Conservation (phyloP, 352 stramenopile genomes). For the Phytopythium cucurbitacearum region DNA sequence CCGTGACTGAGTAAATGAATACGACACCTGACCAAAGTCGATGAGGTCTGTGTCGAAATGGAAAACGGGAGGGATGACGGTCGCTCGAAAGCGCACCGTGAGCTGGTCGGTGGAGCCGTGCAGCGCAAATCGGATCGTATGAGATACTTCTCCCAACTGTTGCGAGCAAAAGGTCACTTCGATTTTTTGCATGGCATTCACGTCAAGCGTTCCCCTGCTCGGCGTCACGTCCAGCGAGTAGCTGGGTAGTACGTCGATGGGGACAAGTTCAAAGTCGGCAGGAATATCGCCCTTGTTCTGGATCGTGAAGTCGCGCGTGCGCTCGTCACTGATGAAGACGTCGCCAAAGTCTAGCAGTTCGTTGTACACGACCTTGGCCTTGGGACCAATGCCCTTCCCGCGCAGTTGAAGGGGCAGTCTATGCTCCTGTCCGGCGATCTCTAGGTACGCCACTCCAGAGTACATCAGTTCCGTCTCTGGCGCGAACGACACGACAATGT, state of each 20-base stretch:
- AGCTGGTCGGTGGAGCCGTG: constrained; percentile 86
- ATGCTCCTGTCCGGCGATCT: constrained; percentile 86
- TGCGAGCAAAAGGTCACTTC: constrained; percentile 85
- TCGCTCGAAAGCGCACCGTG: constrained; percentile 78
- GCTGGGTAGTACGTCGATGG: constrained; percentile 27
- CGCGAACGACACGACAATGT: constrained; percentile 90
- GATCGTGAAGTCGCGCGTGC: constrained; percentile 88
- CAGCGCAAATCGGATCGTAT: constrained; percentile 83
- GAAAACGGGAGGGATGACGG: constrained; percentile 92
- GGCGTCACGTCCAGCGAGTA: constrained; percentile 44
- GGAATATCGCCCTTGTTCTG: constrained; percentile 94
- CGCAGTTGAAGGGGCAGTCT: constrained; percentile 88
- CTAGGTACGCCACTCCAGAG: constrained; percentile 78
- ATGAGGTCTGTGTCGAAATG: constrained; percentile 88
- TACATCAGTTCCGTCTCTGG: constrained; percentile 82
- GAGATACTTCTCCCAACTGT: constrained; percentile 83
- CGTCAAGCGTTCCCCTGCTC: constrained; percentile 42
- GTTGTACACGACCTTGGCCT: constrained; percentile 92
- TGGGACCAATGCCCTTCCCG: constrained; percentile 90
- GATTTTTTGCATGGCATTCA: constrained; percentile 83
- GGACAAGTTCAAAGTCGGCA: constrained; percentile 65
- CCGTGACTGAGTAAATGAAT: constrained; percentile 82
- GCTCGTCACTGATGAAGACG: constrained; percentile 90
- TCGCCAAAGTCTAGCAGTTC: constrained; percentile 93
- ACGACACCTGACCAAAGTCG: constrained; percentile 91